Conservation (phyloP, 768 basidiomycete genomes). For the Leccinum obscurum region DNA sequence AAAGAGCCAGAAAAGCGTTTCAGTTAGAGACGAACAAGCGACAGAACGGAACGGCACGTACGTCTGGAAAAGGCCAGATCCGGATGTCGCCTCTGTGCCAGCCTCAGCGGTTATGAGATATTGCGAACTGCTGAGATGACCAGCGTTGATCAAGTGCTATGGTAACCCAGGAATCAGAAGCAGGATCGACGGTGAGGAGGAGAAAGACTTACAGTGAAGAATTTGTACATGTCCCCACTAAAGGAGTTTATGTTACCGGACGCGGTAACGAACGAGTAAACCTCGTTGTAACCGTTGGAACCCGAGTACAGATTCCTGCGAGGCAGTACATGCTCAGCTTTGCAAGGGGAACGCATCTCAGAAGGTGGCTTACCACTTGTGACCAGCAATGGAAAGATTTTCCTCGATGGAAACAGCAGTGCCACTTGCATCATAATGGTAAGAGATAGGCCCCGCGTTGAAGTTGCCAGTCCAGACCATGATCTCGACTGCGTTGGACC, state of each 20-base stretch:
- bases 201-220: constrained; percentile 44
- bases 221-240: constrained; percentile 51
- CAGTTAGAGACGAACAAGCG: neutral
- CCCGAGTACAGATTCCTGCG: constrained; percentile 56
- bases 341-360: neutral
- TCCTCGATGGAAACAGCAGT: constrained; percentile 44
- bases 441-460: constrained; percentile 59
- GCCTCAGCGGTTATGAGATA: constrained; percentile 60
- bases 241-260: constrained; percentile 45
- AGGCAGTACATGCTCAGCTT: neutral
- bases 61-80: constrained; percentile 56
- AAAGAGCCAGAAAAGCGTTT: neutral
- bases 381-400: constrained; percentile 46
- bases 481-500: constrained; percentile 46
- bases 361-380: constrained; percentile 43
- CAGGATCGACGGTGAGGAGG: neutral
- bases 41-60: constrained; percentile 29
- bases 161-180: neutral
- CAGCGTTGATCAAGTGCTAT: constrained; percentile 53
- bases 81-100: constrained; percentile 62
- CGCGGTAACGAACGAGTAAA: constrained; percentile 49
- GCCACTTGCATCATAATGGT: constrained; percentile 45
- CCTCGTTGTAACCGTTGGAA: constrained; percentile 52
- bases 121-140: constrained; percentile 49
- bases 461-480: constrained; percentile 69